A percentile compares a stretch with the other conserved stretches of the same genome.
Conservation (phyloP, 345 rosid species). For the Gossypium australe region DNA sequence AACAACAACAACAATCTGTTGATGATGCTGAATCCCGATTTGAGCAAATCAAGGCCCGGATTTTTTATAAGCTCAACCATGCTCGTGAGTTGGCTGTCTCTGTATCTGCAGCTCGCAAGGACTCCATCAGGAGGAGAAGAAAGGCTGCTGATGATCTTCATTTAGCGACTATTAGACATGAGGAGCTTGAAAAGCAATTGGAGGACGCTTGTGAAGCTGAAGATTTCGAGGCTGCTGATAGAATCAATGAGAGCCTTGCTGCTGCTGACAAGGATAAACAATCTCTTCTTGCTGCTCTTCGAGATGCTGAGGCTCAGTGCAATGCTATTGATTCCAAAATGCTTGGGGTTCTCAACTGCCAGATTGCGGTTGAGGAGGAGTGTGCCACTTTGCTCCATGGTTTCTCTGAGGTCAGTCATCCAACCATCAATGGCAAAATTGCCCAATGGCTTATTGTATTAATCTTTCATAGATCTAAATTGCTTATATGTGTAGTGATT, state of each 20-base stretch:
- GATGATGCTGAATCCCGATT: constrained; percentile 13
- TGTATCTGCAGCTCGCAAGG: constrained; percentile 53
- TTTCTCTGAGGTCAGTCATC: constrained; percentile 48
- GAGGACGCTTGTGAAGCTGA: constrained; percentile 82
- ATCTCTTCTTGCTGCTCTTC: constrained; percentile 40
- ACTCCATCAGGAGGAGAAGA: constrained; percentile 52
- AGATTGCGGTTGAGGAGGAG: constrained; percentile 66
- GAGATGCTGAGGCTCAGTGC: constrained; percentile 57
- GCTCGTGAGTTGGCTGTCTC: constrained; percentile 52
- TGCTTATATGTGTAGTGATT: not conserved
- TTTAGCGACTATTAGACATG: constrained; percentile 42
- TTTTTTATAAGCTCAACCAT: constrained; percentile 44
- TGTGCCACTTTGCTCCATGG: constrained; percentile 52
- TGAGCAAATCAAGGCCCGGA: constrained; percentile 40
- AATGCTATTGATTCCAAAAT: constrained; percentile 58
- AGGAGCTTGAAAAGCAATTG: constrained; percentile 58
- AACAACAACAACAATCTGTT: not conserved
- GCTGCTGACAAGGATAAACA: constrained; percentile 46
- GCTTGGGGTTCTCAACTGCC: constrained; percentile 52
- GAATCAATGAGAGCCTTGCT: constrained; percentile 65
- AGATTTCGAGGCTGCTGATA: constrained; percentile 79
- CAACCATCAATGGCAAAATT: not conserved
- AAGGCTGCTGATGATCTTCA: constrained; percentile 53
- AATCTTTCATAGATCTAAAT: not conserved
- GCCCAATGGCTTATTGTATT: not conserved